These are phyloP conservation scores for Sporothrix pallida DNA, from an alignment of 2,329 filamentous ascomycete species.

Conservation along the genomic window DNA sequence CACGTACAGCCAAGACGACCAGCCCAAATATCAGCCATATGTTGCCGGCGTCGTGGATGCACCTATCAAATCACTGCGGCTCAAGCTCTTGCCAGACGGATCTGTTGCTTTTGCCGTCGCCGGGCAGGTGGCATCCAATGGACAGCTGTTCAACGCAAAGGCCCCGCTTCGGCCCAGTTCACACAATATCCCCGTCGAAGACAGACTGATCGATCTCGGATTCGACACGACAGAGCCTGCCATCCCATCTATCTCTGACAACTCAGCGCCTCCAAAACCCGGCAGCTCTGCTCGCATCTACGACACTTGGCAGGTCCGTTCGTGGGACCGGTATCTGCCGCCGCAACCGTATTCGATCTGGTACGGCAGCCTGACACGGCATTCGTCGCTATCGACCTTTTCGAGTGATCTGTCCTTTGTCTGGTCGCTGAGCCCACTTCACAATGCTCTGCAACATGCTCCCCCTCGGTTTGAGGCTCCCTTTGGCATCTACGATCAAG, in stretches of 20 bases:
- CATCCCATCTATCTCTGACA: neutral
- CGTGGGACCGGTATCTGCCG: conserved; percentile 45
- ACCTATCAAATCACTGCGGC: conserved; percentile 45
- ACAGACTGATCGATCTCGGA: neutral
- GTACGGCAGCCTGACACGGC: conserved; percentile 45
- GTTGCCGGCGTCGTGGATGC: conserved; percentile 45
- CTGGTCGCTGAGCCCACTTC: conserved; percentile 45
- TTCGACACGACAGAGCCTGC: neutral
- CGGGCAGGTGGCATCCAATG: conserved; percentile 44
- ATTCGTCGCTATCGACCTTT: neutral
- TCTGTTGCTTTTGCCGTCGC: conserved; percentile 47
- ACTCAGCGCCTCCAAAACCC: neutral
- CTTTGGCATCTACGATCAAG: conserved; percentile 40
- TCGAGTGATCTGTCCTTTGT: conserved; percentile 34
- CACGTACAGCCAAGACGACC: conserved; percentile 24
- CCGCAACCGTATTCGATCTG: conserved; percentile 47
- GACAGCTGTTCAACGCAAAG: conserved; percentile 45
- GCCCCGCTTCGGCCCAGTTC: neutral
- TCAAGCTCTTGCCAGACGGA: conserved; percentile 46
- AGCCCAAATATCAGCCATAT: conserved; percentile 31
- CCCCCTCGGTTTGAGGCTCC: conserved; percentile 44
- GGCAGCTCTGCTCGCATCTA: conserved; percentile 45
- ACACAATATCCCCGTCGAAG: neutral
- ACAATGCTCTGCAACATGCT: conserved; percentile 45
- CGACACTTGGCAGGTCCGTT: conserved; percentile 45